Conservation (phyloP, 441 rosid species). For the Adansonia madagascariensis region DNA sequence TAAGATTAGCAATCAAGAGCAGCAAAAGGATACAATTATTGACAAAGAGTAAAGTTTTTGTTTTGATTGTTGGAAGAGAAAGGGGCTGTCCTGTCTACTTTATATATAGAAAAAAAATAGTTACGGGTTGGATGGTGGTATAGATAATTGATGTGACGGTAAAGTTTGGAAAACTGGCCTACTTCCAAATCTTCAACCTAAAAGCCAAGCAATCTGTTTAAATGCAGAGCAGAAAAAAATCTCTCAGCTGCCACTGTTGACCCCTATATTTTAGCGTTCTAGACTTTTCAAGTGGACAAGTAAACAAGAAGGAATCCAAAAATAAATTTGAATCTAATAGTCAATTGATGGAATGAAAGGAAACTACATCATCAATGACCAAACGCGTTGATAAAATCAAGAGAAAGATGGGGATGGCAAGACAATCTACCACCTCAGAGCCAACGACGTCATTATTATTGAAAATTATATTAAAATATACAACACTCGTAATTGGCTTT, state of each 20-base stretch:
- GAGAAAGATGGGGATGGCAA: background rate
- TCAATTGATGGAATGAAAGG: background rate
- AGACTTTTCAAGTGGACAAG: background rate
- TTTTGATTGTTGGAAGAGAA: conserved; percentile 3
- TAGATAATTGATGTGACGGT: conserved; percentile 27
- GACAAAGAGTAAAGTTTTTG: background rate
- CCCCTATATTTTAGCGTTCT: background rate
- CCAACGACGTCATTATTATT: too few species aligned
- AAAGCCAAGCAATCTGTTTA: conserved; percentile 47
- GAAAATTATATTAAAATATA: too few species aligned
- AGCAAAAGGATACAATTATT: background rate
- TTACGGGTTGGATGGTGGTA: background rate
- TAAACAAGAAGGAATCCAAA: background rate
- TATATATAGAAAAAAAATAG: conserved; percentile 15
- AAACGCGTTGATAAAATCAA: background rate
- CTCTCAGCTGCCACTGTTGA: background rate
- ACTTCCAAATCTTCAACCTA: conserved; percentile 36
- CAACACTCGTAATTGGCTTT: too few species aligned
- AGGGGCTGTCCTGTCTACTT: background rate
- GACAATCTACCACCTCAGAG: background rate
- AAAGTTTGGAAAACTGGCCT: conserved; percentile 14
- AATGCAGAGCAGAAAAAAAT: background rate
- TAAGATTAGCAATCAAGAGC: background rate
- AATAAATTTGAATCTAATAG: background rate
- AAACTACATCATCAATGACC: background rate